Base-by-base conservation (phyloP, 78 protist genomes). In the Goniomonas avonlea region DNA sequence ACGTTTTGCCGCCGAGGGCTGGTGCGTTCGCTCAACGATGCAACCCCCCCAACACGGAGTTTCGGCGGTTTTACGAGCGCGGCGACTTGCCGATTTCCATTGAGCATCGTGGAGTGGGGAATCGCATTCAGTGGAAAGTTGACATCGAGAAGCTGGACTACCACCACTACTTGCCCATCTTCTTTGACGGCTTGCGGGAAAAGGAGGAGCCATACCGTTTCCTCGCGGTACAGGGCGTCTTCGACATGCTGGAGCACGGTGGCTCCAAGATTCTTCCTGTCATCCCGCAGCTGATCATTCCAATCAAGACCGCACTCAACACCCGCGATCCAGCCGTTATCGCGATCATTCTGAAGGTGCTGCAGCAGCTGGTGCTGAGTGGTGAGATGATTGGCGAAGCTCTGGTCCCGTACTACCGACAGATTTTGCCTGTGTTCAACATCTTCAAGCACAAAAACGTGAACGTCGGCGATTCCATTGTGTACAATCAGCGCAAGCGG, bases 161-260 rank as follows among this genome's bases (percentile, higher is more conserved):
- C 73, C 91, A 90, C 74, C 98, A 94, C 89, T 94, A 85, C 83
- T 86, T 94, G 8, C 98, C 98, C 25, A 86, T 92, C 65, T 94
- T 94, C 85, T 91, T 94, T 48, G 95, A 90, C 53, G 97, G 97
- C 4, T 84, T 94, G 11, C 70, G 95, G 17, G 98, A 94, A 58
- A 69, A 66, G 65, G 69, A 83, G 40, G 90, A 94, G 61, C 98
- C 98, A 9, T 92, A 91, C 82, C 50, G 77, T 25, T 90, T 94
- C 80, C 81, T 94, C 1, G 89, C 98, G 3, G 35, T 73, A 1
- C 90, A 94, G 80, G 97, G 97, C 5, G 23, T 65, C 50, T 13
- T 43, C 25, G 85, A 88, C 56, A 23, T 93, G 81, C 86, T 93
- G 15, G 85, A 89, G 56, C 75, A 41, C 1, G 85, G 95, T 0